Evolutionary conservation across 768 basidiomycete species (phyloP), one percentile per base, ranked within the genome.

Genomic region (Lentinula guzmanii): DNA sequence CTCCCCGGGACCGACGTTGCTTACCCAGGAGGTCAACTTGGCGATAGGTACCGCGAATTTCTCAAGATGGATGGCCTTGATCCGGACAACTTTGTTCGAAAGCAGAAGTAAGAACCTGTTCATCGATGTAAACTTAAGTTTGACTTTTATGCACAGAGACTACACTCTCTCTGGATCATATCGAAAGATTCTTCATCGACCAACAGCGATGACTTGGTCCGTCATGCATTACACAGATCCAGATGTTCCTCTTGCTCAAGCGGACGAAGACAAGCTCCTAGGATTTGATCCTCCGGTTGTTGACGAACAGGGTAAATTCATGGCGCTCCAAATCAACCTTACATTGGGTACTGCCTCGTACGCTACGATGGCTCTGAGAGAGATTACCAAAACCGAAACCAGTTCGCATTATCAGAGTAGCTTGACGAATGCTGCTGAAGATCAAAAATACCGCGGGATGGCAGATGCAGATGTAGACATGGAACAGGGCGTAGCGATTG

Each of bases 351-450:
- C 93, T 6, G 91, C 93, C 0, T 89, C 93, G 4, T 99, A 98
- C 73, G 97, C 97, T 1, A 99, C 97, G 2, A 99, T 99, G 97
- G 96, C 95, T 3, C 72, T 99, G 66, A 85, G 94, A 45, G 94
- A 97, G 75, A 85, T 97, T 48, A 94, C 95, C 13, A 98, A 96
- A 76, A 92, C 90, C 37, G 95, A 98, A 69, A 98, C 95, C 18
- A 94, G 93, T 70, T 89, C 93, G 43, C 93, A 94, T 68, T 88
- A 86, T 75, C 95, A 97, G 70, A 90, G 82, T n/a, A 76, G 77
- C 65, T 79, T 95, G 63, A 95, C 93, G 11, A 81, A 79, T 57
- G 79, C 82, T 35, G 86, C 91, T 21, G 91, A 90, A 70, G 93
- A 95, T 69, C 93, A 95, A 70, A 85, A 85, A 66, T 93, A 86